Evolutionary conservation across 179 eudicot genomes (phyloP).

Genomic region (Gypsophila paniculata): DNA sequence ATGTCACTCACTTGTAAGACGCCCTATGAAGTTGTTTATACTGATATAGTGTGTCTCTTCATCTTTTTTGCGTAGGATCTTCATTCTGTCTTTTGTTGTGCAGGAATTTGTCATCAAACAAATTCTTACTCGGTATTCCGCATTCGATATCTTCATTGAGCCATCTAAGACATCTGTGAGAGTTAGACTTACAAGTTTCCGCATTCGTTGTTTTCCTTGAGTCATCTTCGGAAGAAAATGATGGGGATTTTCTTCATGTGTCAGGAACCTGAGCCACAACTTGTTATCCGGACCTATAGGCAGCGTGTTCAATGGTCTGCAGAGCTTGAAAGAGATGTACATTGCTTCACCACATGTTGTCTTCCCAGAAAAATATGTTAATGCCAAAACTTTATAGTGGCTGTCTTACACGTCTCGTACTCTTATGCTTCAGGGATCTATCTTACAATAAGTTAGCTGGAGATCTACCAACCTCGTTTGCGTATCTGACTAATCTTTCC

Average conservation of each 20-base stretch:
- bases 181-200: constrained; percentile 29
- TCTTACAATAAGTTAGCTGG: constrained; percentile 74
- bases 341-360: constrained; percentile 21
- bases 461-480: constrained; percentile 79
- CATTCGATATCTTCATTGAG: constrained; percentile 52
- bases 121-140: constrained; percentile 54
- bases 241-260: constrained; percentile 18
- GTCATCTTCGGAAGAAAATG: constrained; percentile 20
- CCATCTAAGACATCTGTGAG: constrained; percentile 73
- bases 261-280: constrained; percentile 89
- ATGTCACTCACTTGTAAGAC: constrained; percentile 71
- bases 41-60: constrained; percentile 1
- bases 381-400: not conserved
- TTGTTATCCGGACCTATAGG: constrained; percentile 69
- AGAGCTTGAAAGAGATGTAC: constrained; percentile 67
- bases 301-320: constrained; percentile 62
- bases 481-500: constrained; percentile 54
- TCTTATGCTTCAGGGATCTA: constrained; percentile 60
- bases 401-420: not conserved
- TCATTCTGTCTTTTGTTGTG: constrained; percentile 9
- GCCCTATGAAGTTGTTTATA: not conserved
- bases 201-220: constrained; percentile 51
- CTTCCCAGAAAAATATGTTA: not conserved
- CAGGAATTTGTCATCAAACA: constrained; percentile 79
- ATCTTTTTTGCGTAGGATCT: not conserved